These are phyloP conservation scores for Epichloe elymi DNA, from an alignment of 2,329 filamentous ascomycete genomes.

Conservation along the genomic window DNA sequence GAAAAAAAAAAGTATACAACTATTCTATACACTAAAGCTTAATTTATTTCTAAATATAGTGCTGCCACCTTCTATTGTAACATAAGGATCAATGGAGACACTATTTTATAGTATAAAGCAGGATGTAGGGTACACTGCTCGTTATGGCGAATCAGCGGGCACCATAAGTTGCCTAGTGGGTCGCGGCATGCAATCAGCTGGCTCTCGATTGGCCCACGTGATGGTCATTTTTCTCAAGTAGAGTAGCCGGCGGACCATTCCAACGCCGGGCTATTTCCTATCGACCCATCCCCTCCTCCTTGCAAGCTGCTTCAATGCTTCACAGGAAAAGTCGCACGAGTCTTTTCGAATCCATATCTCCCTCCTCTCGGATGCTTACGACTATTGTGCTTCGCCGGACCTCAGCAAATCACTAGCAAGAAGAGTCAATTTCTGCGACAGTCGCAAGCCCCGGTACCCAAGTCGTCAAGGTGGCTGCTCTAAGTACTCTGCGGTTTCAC, in stretches of 20 bases:
- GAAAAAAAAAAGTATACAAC: too few relatives aligned
- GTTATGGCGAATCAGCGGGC: too few relatives aligned
- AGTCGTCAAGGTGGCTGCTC: slow-evolving; percentile 21
- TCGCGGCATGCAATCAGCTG: background rate
- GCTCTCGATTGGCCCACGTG: slow-evolving; percentile 2
- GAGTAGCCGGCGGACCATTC: background rate
- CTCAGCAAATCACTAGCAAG: background rate
- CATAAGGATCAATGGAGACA: too few relatives aligned
- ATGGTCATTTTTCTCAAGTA: background rate
- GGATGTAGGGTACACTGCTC: background rate
- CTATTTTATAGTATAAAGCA: background rate
- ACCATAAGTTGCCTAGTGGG: too few relatives aligned
- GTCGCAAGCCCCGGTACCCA: slow-evolving; percentile 5
- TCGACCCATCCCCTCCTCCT: too few relatives aligned
- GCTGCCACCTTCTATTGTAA: too few relatives aligned
- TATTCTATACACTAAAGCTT: too few relatives aligned
- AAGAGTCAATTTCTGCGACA: background rate
- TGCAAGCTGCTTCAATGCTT: too few relatives aligned
- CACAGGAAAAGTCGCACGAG: too few relatives aligned
- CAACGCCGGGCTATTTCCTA: background rate
- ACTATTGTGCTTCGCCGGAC: background rate
- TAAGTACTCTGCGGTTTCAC: slow-evolving; percentile 29
- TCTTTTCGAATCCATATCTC: background rate
- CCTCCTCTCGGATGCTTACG: background rate
- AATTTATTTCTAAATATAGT: too few relatives aligned